Conservation (phyloP, 169 alveolate genomes). For the Babesia caballi region DNA sequence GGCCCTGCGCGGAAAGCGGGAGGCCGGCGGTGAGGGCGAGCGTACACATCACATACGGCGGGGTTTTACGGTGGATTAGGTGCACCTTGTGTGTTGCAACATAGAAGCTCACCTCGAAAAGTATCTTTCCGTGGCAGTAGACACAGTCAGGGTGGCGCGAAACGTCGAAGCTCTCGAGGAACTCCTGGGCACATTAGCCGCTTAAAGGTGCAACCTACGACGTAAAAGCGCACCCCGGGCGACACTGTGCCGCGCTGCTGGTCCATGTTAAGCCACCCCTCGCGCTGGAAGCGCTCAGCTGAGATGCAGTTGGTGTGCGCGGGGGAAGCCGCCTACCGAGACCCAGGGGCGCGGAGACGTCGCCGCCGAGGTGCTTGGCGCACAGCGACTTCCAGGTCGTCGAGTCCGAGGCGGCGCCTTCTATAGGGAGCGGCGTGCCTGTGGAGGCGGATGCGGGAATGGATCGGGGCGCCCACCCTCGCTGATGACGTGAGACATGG, state of each 20-base stretch:
- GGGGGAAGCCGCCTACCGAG: conserved; percentile 8
- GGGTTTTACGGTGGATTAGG: background rate
- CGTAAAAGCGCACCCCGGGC: conserved; percentile 51
- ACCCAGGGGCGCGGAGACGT: background rate
- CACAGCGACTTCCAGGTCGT: conserved; percentile 34
- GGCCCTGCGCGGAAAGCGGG: too few relatives aligned
- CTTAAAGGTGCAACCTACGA: conserved; percentile 3
- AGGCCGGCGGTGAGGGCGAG: too few relatives aligned
- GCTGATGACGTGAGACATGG: conserved; percentile 14
- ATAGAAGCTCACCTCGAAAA: conserved; percentile 18
- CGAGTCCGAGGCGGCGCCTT: background rate
- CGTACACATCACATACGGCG: background rate
- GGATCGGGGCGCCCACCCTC: background rate
- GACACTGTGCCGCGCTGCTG: background rate
- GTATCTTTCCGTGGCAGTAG: conserved; percentile 15
- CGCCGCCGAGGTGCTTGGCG: background rate
- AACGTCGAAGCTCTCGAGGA: conserved; percentile 6
- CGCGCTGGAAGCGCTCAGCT: conserved; percentile 30
- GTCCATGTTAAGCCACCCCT: conserved; percentile 28
- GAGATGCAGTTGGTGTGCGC: background rate
- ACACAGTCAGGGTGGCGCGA: conserved; percentile 9
- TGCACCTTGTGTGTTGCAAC: background rate
- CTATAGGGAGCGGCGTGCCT: background rate
- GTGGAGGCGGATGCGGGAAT: background rate
- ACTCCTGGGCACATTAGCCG: conserved; percentile 3